Percentiles rank a stretch among this genome's conserved stretches.
phyloP scores from a whole-genome alignment of 2,329 filamentous ascomycete genomes.

The Talaromyces sp. region DNA sequence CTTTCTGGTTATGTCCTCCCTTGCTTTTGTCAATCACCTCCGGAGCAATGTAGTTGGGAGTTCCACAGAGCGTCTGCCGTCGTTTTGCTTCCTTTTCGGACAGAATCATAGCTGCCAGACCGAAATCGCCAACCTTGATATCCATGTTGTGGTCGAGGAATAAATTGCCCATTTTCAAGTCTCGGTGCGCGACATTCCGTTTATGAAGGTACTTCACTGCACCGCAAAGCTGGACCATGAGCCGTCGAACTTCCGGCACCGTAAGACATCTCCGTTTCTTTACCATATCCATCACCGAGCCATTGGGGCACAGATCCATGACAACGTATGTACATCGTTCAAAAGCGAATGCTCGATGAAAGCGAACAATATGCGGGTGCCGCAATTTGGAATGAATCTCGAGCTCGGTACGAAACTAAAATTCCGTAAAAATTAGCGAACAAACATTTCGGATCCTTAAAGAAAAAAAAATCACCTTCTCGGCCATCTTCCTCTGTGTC shows the following conservation, averaged over 20 bases:
- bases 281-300: conserved; percentile 96
- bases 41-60: conserved; percentile 95
- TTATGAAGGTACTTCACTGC: conserved; percentile 97
- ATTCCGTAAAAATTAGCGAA: conserved; percentile 7
- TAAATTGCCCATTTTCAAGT: conserved; percentile 96
- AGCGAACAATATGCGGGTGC: conserved; percentile 92
- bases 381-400: conserved; percentile 98
- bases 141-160: conserved; percentile 95
- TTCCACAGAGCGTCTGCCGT: conserved; percentile 90
- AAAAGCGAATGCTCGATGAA: conserved; percentile 89
- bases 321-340: conserved; percentile 87
- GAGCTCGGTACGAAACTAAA: conserved; percentile 69
- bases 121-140: conserved; percentile 96
- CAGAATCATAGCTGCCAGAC: conserved; percentile 82
- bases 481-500: conserved; percentile 46
- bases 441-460: neutral
- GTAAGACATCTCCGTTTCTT: conserved; percentile 85
- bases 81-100: conserved; percentile 83
- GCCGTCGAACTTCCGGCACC: conserved; percentile 88
- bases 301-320: conserved; percentile 89
- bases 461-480: conserved; percentile 33
- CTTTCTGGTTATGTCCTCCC: conserved; percentile 93
- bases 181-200: conserved; percentile 91
- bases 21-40: conserved; percentile 93
- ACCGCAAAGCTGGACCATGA: conserved; percentile 89